These are phyloP conservation scores for Sarcomyxa edulis DNA, from an alignment of 768 basidiomycete genomes.

Conservation along the genomic window DNA sequence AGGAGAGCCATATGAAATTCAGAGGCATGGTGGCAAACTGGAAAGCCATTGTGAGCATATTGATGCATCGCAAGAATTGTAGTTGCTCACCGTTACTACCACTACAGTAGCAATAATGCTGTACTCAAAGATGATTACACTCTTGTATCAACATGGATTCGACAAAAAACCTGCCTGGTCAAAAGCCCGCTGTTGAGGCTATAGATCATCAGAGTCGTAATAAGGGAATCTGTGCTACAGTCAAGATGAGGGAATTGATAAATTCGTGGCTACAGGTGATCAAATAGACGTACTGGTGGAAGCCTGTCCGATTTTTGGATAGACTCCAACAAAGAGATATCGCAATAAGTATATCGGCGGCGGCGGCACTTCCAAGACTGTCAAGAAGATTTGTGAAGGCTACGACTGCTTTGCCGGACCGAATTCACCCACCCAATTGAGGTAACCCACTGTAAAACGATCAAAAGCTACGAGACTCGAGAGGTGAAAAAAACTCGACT, in stretches of 20 bases:
- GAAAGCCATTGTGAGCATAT: slow-evolving; percentile 1
- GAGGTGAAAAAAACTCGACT: too few relatives aligned
- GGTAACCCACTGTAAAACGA: slow-evolving; percentile 43
- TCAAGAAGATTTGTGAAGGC: too few relatives aligned
- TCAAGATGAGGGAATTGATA: slow-evolving; percentile 1
- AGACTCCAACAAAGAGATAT: slow-evolving; percentile 42
- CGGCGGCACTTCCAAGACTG: slow-evolving; percentile 41
- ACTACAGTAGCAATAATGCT: slow-evolving; percentile 36
- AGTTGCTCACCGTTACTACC: slow-evolving; percentile 31
- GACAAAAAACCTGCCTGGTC: slow-evolving; percentile 26
- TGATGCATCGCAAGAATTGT: neutral
- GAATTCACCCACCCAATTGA: too few relatives aligned
- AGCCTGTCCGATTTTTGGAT: slow-evolving; percentile 41
- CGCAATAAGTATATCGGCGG: slow-evolving; percentile 45
- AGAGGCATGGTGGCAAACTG: slow-evolving; percentile 42
- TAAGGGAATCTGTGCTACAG: slow-evolving; percentile 37
- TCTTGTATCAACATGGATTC: too few relatives aligned
- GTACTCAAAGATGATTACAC: slow-evolving; percentile 2
- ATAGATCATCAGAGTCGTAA: slow-evolving; percentile 36
- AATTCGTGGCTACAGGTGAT: neutral
- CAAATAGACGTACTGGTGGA: slow-evolving; percentile 25
- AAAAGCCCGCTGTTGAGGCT: slow-evolving; percentile 40
- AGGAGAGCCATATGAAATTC: slow-evolving; percentile 41
- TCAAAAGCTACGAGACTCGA: too few relatives aligned
- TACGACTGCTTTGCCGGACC: too few relatives aligned